phyloP scores from a whole-genome alignment of 345 rosid species.

The Hibiscus syriacus region DNA sequence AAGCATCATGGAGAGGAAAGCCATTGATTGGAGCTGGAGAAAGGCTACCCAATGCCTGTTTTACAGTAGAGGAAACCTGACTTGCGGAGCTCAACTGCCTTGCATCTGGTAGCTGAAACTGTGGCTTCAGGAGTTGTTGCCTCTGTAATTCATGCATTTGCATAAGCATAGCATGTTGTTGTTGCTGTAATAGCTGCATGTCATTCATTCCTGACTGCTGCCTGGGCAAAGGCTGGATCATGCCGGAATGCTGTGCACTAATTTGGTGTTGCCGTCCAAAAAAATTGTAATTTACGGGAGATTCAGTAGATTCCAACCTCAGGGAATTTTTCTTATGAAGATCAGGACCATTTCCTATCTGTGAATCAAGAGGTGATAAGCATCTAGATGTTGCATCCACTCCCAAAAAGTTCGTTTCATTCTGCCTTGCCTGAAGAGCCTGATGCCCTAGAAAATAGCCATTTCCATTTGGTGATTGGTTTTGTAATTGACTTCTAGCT shows the following conservation, averaged over 20 bases:
- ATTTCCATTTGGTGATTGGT: conserved; percentile 44
- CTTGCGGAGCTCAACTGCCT: conserved; percentile 42
- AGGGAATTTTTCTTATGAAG: conserved; percentile 32
- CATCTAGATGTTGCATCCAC: conserved; percentile 48
- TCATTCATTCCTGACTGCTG: conserved; percentile 70
- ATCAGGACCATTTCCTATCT: conserved; percentile 40
- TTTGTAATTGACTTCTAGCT: conserved; percentile 48
- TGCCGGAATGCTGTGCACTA: conserved; percentile 50
- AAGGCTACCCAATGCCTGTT: conserved; percentile 35
- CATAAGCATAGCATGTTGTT: conserved; percentile 62
- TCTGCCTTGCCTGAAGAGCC: conserved; percentile 40
- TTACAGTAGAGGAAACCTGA: conserved; percentile 39
- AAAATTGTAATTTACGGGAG: conserved; percentile 64
- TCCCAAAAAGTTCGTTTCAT: conserved; percentile 56
- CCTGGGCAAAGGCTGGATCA: conserved; percentile 58
- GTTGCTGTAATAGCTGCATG: conserved; percentile 69
- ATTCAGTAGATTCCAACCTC: conserved; percentile 48
- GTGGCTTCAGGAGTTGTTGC: conserved; percentile 54
- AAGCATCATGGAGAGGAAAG: conserved; percentile 53
- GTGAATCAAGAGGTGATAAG: conserved; percentile 39
- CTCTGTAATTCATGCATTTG: conserved; percentile 81
- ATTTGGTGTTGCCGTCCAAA: conserved; percentile 64
- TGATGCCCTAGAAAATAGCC: conserved; percentile 62
- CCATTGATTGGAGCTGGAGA: conserved; percentile 51
- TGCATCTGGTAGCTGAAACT: conserved; percentile 44